phyloP scores from a whole-genome alignment of 2,329 filamentous ascomycete species.

The Fusarium brachygibbosum region DNA sequence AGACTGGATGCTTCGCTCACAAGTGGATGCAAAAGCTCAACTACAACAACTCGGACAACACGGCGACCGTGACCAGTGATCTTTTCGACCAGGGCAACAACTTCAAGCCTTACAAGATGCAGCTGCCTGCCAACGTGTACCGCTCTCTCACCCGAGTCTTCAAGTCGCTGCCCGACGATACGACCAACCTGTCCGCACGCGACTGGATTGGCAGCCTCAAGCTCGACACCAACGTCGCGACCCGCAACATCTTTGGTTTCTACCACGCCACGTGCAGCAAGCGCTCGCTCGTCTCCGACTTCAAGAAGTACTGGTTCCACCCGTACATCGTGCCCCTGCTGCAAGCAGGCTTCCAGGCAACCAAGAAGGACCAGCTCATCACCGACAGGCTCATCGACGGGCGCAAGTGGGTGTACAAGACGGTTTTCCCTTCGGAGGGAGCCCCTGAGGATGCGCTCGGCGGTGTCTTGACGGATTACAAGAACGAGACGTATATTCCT shows the following conservation, averaged over 20 bases:
- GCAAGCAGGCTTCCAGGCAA: slow-evolving; percentile 46
- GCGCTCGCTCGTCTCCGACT: slow-evolving; percentile 51
- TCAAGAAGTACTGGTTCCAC: slow-evolving; percentile 56
- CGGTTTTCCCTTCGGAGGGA: slow-evolving; percentile 21
- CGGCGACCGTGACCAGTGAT: slow-evolving; percentile 23
- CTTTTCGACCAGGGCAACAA: slow-evolving; percentile 19
- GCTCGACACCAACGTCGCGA: slow-evolving; percentile 45
- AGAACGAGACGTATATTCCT: slow-evolving; percentile 33
- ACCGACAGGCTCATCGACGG: slow-evolving; percentile 50
- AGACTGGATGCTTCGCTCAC: slow-evolving; percentile 31
- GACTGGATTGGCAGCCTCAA: slow-evolving; percentile 30
- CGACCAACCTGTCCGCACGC: slow-evolving; percentile 19
- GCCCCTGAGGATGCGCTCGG: slow-evolving; percentile 29
- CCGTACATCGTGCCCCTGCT: slow-evolving; percentile 53
- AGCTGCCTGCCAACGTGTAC: slow-evolving; percentile 37
- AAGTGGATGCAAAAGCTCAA: slow-evolving; percentile 35
- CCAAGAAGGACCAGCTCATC: slow-evolving; percentile 44
- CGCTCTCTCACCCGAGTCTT: slow-evolving; percentile 18
- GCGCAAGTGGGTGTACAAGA: slow-evolving; percentile 49
- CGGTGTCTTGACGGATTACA: slow-evolving; percentile 40
- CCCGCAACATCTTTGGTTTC: slow-evolving; percentile 54
- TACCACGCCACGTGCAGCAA: slow-evolving; percentile 59
- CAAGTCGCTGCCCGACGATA: slow-evolving; percentile 19
- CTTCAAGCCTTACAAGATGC: slow-evolving; percentile 30
- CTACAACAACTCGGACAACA: slow-evolving; percentile 31